phyloP scores from a whole-genome alignment of 805 yeast species.

The Schizosaccharomyces japonicus region DNA sequence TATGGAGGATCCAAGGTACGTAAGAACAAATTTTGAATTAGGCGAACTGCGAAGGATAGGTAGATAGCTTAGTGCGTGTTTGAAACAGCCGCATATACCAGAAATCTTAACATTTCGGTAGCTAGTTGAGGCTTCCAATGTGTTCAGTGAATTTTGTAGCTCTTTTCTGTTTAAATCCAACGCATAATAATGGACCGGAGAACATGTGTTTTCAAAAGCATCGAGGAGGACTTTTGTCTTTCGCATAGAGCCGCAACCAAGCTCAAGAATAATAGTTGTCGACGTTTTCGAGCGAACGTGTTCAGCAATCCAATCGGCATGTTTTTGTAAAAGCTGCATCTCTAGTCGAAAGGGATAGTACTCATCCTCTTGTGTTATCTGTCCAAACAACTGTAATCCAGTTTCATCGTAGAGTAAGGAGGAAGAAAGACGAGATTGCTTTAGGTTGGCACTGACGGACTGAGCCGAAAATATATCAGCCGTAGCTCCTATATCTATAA shows the following conservation, averaged over 20 bases:
- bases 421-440: slow-evolving; percentile 8
- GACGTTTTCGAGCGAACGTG: slow-evolving; percentile 5
- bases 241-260: slow-evolving; percentile 11
- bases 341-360: slow-evolving; percentile 10
- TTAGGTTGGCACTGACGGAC: not conserved
- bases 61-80: slow-evolving; percentile 10
- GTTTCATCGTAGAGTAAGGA: slow-evolving; percentile 10
- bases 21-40: slow-evolving; percentile 6
- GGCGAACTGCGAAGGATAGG: slow-evolving; percentile 2
- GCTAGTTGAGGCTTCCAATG: not conserved
- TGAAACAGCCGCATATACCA: slow-evolving; percentile 11
- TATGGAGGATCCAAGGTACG: slow-evolving; percentile 12
- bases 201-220: slow-evolving; percentile 8
- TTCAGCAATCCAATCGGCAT: slow-evolving; percentile 8
- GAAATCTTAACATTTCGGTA: slow-evolving; percentile 6
- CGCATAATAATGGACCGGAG: slow-evolving; percentile 9
- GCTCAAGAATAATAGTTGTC: slow-evolving; percentile 8
- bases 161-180: slow-evolving; percentile 10
- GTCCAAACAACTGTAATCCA: slow-evolving; percentile 11
- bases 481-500: not conserved
- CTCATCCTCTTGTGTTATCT: slow-evolving; percentile 8
- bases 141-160: slow-evolving; percentile 7
- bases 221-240: slow-evolving; percentile 9
- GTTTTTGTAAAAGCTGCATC: slow-evolving; percentile 6
- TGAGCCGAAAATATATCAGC: not conserved